phyloP scores from a whole-genome alignment of 305 asterid species.

The Lippia alba region DNA sequence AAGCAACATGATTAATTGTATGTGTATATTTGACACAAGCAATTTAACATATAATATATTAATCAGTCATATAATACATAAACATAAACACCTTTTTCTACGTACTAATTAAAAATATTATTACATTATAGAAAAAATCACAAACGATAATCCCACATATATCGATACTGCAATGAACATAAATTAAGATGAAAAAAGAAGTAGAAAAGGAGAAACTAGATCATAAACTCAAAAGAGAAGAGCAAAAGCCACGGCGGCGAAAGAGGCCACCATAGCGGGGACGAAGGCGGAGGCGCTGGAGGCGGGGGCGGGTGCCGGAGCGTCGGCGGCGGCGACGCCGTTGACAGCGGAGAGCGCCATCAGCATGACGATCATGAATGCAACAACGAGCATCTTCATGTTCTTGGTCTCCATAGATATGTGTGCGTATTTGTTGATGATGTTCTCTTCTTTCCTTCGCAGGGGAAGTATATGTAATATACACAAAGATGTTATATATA shows the following conservation, averaged over 20 bases:
- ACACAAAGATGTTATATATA: not conserved
- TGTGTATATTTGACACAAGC: too few relatives aligned
- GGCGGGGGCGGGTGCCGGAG: constrained; percentile 60
- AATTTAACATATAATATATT: too few relatives aligned
- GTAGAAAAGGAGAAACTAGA: not conserved
- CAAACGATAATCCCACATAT: not conserved
- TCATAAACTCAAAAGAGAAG: constrained; percentile 40
- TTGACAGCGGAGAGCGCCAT: constrained; percentile 44
- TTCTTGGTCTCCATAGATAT: constrained; percentile 45
- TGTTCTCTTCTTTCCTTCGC: not conserved
- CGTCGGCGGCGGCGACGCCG: constrained; percentile 51
- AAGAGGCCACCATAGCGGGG: constrained; percentile 48
- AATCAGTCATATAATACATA: too few relatives aligned
- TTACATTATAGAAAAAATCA: not conserved
- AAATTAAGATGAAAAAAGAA: not conserved
- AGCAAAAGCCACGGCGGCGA: constrained; percentile 50
- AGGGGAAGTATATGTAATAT: not conserved
- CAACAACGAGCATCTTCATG: constrained; percentile 47
- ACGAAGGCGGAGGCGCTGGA: constrained; percentile 52
- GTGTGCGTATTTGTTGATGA: not conserved
- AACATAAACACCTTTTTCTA: too few relatives aligned
- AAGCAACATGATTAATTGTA: too few relatives aligned
- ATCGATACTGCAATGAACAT: not conserved
- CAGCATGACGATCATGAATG: constrained; percentile 40
- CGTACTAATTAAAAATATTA: too few relatives aligned